Conservation (phyloP, 1,139 yeast genomes). For the Debaryomyces fabryi region DNA sequence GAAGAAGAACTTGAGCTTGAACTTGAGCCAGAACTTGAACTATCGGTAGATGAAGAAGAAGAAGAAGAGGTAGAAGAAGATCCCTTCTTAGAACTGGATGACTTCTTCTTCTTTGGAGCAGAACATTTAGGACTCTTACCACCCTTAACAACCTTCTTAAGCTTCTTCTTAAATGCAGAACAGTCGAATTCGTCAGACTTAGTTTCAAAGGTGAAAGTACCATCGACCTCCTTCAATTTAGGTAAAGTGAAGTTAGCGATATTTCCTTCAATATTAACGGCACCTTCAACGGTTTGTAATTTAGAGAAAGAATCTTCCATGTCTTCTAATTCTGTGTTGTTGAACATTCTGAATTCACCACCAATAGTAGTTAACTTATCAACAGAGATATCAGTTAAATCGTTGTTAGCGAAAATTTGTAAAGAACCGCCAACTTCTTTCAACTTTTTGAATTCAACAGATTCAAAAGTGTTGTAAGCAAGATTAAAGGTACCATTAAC, state of each 20-base stretch:
- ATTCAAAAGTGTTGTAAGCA: constrained; percentile 44
- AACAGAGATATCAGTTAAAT: constrained; percentile 34
- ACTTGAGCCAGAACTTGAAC: constrained; percentile 12
- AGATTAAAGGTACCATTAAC: constrained; percentile 47
- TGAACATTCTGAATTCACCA: constrained; percentile 47
- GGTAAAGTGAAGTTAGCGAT: constrained; percentile 45
- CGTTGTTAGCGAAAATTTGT: constrained; percentile 48
- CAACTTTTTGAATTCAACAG: constrained; percentile 34
- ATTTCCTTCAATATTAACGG: constrained; percentile 44
- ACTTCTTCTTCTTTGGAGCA: constrained; percentile 29
- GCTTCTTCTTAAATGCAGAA: constrained; percentile 36
- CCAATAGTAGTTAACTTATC: constrained; percentile 38
- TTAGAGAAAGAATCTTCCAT: constrained; percentile 31
- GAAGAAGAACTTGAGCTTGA: constrained; percentile 13
- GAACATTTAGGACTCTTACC: constrained; percentile 52
- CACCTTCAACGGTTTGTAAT: constrained; percentile 44
- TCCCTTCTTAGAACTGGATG: constrained; percentile 22
- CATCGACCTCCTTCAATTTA: constrained; percentile 41
- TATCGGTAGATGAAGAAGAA: constrained; percentile 11
- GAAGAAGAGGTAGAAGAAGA: constrained; percentile 13
- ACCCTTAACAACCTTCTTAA: constrained; percentile 37
- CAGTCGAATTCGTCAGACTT: constrained; percentile 46
- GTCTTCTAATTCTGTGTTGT: constrained; percentile 45
- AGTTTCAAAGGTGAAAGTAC: constrained; percentile 44
- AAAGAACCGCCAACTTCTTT: constrained; percentile 43